Evolutionary conservation across 495 filamentous ascomycete genomes (phyloP).

Genomic region (Trichoderma virens): DNA sequence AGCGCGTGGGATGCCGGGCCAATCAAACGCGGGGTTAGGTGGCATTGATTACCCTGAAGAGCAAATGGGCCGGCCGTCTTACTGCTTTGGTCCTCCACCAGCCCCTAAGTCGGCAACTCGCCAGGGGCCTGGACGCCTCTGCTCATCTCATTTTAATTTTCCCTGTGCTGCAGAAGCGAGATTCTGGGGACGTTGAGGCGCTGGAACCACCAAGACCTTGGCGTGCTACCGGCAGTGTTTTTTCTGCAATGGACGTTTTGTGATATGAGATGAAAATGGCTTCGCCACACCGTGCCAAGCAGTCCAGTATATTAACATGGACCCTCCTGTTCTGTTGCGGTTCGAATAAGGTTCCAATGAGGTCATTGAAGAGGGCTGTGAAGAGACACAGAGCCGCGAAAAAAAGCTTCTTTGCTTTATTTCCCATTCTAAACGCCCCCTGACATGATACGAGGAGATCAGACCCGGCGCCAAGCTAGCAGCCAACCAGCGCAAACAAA

Average conservation of each 20-base stretch:
- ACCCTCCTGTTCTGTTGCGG: background rate
- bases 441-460: too few species aligned
- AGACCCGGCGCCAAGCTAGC: too few species aligned
- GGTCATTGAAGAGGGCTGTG: background rate
- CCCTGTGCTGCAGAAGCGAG: background rate
- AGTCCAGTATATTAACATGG: background rate
- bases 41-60: background rate
- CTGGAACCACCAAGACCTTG: background rate
- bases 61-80: background rate
- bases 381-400: too few species aligned
- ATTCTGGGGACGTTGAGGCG: background rate
- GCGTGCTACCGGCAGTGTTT: background rate
- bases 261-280: background rate
- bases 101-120: background rate
- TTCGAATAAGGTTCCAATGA: background rate
- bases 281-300: background rate
- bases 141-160: background rate
- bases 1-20: background rate
- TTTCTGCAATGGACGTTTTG: too few species aligned
- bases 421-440: too few species aligned
- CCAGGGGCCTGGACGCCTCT: background rate
- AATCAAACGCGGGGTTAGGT: background rate
- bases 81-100: background rate
- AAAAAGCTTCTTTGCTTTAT: too few species aligned
- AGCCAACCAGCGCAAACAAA: too few species aligned